Base-by-base conservation (phyloP, 1,284 basidiomycete genomes). In the Ustilago lituana region DNA sequence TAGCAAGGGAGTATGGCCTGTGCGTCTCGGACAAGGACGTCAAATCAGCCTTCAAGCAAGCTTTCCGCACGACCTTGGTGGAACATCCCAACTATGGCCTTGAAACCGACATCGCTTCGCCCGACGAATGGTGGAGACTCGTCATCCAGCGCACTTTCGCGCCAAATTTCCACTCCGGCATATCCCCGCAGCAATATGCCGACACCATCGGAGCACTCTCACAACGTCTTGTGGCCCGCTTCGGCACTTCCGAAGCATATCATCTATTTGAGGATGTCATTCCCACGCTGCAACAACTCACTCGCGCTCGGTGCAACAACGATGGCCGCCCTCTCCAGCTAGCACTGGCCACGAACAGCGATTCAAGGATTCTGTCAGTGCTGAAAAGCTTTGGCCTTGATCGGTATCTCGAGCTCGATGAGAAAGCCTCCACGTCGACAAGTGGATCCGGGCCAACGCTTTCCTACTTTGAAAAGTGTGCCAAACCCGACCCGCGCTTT, bases 41-140 rank as follows among this genome's bases (percentile, higher is more conserved):
- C 24, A 62, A 66, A 27, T 15, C 37, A 1, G 57, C 63, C 22
- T 66, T 75, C 62, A 65, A 67, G 31, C 57, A 58, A 8, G 73
- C 73, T 1, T 75, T 75, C 29, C 57, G 59, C 17, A 29, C 48
- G 0, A 64, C 63, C 3, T 55, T 41, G 24, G 11, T 27, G 3
- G 37, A 61, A 35, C 61, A 73, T 51, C 73, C 73, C 14, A 64
- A 61, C 38, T 75, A 75, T 19, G 73, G 73, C 24, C 46, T 67
- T 14, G 49, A 56, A 12, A 62, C 58, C 20, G 39, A 38, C 37
- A 61, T 73, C 38, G 40, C 56, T 24, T 54, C 48, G 5, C 73
- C 73, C 11, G 66, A 73, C 32, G 55, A 62, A 26, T 75, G 73
- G 73, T 75, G 73, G 73, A 20, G 33, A 15, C 47, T 64, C 10